Percentiles rank a stretch among this genome's conserved stretches.
Conservation (phyloP, 2,329 filamentous ascomycete species). For the Plenodomus tracheiphilus region DNA sequence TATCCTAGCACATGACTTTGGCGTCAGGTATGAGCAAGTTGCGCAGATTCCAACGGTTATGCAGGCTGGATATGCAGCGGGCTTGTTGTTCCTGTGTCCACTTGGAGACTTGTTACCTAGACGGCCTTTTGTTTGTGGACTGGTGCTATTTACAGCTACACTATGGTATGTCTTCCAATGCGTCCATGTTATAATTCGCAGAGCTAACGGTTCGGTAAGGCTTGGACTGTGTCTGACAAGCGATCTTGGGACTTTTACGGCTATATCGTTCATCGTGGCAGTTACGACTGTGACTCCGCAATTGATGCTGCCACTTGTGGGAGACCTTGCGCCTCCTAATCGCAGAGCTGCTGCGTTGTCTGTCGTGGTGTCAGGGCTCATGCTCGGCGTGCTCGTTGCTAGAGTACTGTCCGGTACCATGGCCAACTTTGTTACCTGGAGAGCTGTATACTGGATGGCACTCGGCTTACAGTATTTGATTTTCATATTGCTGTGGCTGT, state of each 20-base stretch:
- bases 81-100: constrained; percentile 74
- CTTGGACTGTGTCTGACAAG: constrained; percentile 72
- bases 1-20: constrained; percentile 71
- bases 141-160: constrained; percentile 70
- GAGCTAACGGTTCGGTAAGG: constrained; percentile 7
- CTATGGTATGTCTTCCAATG: constrained; percentile 56
- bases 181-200: no score
- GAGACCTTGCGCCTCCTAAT: constrained; percentile 72
- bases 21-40: constrained; percentile 69
- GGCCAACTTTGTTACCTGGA: constrained; percentile 73
- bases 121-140: constrained; percentile 67
- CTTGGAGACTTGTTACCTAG: constrained; percentile 71
- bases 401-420: constrained; percentile 76
- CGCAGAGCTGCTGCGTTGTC: constrained; percentile 71
- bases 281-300: constrained; percentile 78
- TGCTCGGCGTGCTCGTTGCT: constrained; percentile 76
- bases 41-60: constrained; percentile 72
- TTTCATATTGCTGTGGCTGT: constrained; percentile 66
- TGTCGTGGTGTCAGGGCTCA: constrained; percentile 73
- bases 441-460: constrained; percentile 77
- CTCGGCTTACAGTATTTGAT: constrained; percentile 72
- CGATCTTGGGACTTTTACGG: constrained; percentile 66
- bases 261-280: constrained; percentile 72
- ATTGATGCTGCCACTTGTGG: constrained; percentile 76
- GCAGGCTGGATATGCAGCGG: constrained; percentile 77